Evolutionary conservation across 1,284 basidiomycete genomes (phyloP), one percentile per base, ranked within the genome.

Genomic region (Pseudozyma flocculosa): DNA sequence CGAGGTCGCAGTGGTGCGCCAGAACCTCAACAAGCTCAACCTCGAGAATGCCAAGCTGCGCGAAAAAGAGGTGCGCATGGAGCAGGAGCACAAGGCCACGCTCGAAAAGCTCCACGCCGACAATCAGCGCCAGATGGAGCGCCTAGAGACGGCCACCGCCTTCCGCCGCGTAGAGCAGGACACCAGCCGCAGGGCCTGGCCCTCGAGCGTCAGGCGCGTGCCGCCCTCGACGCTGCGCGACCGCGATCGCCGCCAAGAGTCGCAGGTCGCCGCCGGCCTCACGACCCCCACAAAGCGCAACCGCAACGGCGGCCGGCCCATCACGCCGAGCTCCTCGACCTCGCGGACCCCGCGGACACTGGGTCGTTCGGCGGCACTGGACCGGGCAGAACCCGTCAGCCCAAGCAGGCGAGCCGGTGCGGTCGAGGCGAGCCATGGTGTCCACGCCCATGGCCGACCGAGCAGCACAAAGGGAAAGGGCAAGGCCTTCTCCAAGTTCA

Each of bases 161-260:
- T 72, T 72, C 26, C 52, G 70, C 23, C 56, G 70, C 26, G 68
- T 72, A 36, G 70, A 72, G 36, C 70, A 72, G 49, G 70, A 72
- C 36, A 67, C 70, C 5, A 64, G 54, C 34, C 60, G 67, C 10
- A 60, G 61, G 13, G 59, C 61, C 34, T 72, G 70, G 70, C 67
- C 70, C 2, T 67, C 70, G 7, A 62, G 61, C 30, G 51, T 68
- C 24, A 54, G 57, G 5, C 57, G 69, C 1, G 50, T 66, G 2
- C 54, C 61, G 11, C 58, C 66, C 4, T 40, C 54, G 13, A 51
- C 57, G 1, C 48, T 65, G 8, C 41, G 46, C 15, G 43, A 50
- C 26, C 24, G 50, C 18, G 58, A 61, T 24, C 40, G 62, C 15
- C 48, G 57, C 10, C 48, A 57, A 19, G 54, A 65, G n/a, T 54